These are phyloP conservation scores for Gremmenia infestans DNA, from an alignment of 2,329 filamentous ascomycete species.

Conservation along the genomic window DNA sequence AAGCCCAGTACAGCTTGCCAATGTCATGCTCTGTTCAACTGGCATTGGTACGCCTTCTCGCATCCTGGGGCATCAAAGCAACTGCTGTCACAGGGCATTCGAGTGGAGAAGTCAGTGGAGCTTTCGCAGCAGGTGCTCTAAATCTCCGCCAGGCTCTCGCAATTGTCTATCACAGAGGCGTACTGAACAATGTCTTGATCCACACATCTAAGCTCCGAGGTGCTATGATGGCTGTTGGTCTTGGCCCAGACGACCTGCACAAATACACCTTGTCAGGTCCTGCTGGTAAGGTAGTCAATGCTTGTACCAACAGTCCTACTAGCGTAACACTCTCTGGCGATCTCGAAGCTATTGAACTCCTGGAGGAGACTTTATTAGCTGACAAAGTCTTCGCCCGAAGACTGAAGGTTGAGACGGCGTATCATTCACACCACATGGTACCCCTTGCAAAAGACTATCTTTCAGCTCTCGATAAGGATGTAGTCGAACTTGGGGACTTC, in stretches of 20 bases:
- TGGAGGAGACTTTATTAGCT: not conserved
- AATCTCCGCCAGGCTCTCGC: not conserved
- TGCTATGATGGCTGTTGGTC: not conserved
- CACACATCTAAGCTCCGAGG: not conserved
- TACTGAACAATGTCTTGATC: not conserved
- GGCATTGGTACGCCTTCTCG: slow-evolving; percentile 29
- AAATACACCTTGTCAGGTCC: not conserved
- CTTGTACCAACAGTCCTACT: not conserved
- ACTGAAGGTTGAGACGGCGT: not conserved
- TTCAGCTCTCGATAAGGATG: not conserved
- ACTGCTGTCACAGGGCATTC: slow-evolving; percentile 28
- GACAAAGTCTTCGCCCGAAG: not conserved
- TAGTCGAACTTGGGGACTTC: not conserved
- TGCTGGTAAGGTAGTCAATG: not conserved
- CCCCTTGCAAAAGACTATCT: not conserved
- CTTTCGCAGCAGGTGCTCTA: slow-evolving; percentile 23
- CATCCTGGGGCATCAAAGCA: slow-evolving; percentile 17
- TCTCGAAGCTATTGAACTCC: not conserved
- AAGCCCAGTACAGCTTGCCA: slow-evolving; percentile 23
- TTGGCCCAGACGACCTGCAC: not conserved
- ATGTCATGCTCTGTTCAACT: slow-evolving; percentile 34
- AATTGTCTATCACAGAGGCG: not conserved
- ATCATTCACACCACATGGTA: not conserved
- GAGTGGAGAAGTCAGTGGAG: slow-evolving; percentile 29
- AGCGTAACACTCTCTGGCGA: not conserved